These are phyloP conservation scores for Ophiostoma montium DNA, from an alignment of 2,329 filamentous ascomycete species.

Conservation along the genomic window DNA sequence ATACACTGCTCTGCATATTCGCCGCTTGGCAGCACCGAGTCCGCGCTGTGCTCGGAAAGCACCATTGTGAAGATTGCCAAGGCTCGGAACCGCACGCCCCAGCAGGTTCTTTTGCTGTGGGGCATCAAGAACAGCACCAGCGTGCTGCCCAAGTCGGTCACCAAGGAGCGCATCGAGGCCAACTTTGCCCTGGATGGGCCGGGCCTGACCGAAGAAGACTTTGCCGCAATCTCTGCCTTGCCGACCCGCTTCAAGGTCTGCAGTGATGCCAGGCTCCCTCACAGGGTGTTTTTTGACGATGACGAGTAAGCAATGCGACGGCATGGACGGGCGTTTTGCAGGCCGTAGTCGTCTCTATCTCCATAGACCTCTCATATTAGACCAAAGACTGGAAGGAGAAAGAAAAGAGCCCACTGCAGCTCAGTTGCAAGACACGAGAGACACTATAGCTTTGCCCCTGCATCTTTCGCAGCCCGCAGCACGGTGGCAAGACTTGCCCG, in stretches of 20 bases:
- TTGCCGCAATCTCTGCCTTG: constrained; percentile 52
- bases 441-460: neutral
- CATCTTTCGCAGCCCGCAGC: neutral
- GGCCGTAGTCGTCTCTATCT: no score
- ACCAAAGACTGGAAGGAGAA: no score
- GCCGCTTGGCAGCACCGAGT: constrained; percentile 57
- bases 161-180: constrained; percentile 53
- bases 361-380: no score
- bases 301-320: constrained; percentile 44
- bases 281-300: constrained; percentile 73
- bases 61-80: constrained; percentile 49
- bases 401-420: no score
- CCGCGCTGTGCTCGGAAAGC: constrained; percentile 52
- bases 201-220: constrained; percentile 57
- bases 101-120: constrained; percentile 71
- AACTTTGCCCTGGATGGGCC: constrained; percentile 59
- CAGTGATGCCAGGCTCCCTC: constrained; percentile 56
- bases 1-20: constrained; percentile 67
- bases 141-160: constrained; percentile 78
- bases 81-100: constrained; percentile 51
- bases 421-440: no score
- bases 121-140: constrained; percentile 67
- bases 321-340: no score
- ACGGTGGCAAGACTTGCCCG: neutral
- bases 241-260: constrained; percentile 74